Conservation (phyloP, 2,329 filamentous ascomycete genomes). For the Zymoseptoria tritici region DNA sequence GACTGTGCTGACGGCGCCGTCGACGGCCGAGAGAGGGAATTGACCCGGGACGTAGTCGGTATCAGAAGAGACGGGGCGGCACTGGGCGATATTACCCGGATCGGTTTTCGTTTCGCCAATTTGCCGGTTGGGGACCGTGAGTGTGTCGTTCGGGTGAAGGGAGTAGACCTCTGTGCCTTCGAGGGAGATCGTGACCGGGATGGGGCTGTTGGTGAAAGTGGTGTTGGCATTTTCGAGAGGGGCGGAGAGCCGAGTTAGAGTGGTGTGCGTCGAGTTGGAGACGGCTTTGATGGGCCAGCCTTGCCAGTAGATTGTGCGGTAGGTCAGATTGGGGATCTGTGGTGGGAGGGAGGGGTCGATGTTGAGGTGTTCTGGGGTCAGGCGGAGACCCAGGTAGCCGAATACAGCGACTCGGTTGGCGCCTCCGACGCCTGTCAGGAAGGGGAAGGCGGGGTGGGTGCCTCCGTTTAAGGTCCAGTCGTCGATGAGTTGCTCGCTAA, state of each 20-base stretch:
- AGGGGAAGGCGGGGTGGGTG: constrained; percentile 62
- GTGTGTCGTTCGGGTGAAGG: constrained; percentile 34
- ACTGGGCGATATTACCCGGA: constrained; percentile 58
- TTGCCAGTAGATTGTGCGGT: constrained; percentile 60
- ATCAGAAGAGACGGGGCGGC: constrained; percentile 42
- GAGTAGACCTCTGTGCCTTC: constrained; percentile 33
- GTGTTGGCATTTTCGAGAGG: constrained; percentile 47
- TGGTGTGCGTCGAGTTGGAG: constrained; percentile 60
- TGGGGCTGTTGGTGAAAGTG: constrained; percentile 46
- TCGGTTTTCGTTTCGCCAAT: constrained; percentile 49
- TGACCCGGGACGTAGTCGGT: constrained; percentile 53
- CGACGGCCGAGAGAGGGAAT: constrained; percentile 60
- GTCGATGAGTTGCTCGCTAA: constrained; percentile 62
- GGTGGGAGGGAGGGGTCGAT: constrained; percentile 59
- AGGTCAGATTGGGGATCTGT: constrained; percentile 54
- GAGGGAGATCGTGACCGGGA: constrained; percentile 49
- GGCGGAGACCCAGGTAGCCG: constrained; percentile 58
- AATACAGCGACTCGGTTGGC: constrained; percentile 60
- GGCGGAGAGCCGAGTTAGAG: constrained; percentile 45
- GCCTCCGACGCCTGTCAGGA: constrained; percentile 63
- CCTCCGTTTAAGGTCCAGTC: constrained; percentile 54
- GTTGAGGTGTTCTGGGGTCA: constrained; percentile 52
- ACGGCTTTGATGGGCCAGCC: constrained; percentile 55
- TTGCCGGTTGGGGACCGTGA: constrained; percentile 53
- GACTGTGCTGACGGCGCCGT: constrained; percentile 58